These are phyloP conservation scores for Leccinum ponderosum DNA, from an alignment of 1,284 basidiomycete species.

Conservation along the genomic window DNA sequence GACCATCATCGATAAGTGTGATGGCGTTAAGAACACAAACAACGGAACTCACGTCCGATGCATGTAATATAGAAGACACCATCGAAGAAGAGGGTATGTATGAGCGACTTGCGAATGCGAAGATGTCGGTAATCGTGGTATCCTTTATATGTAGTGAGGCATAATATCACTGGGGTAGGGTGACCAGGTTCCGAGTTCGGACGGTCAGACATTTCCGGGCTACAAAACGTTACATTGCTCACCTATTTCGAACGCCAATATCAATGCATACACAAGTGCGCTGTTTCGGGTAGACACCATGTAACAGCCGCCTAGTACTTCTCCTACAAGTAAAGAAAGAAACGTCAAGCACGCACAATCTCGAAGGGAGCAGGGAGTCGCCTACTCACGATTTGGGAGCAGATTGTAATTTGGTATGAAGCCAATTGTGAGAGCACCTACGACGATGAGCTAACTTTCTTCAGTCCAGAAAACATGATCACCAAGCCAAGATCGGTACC, in stretches of 20 bases:
- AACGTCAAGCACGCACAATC: neutral
- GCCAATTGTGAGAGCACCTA: neutral
- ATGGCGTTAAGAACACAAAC: neutral
- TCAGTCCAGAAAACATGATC: neutral
- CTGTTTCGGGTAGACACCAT: neutral
- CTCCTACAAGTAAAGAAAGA: neutral
- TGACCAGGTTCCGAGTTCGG: neutral
- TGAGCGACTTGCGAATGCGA: neutral
- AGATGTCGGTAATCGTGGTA: neutral
- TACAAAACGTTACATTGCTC: neutral
- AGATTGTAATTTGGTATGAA: neutral
- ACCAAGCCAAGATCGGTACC: neutral
- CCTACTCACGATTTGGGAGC: neutral
- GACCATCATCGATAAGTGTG: neutral
- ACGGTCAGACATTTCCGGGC: neutral
- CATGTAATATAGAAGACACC: neutral
- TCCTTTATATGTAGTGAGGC: neutral
- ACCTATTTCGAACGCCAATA: slow-evolving; percentile 1
- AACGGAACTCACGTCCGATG: neutral
- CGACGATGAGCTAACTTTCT: neutral
- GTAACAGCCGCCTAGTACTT: neutral
- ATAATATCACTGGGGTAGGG: neutral
- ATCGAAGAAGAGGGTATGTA: neutral
- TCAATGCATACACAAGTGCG: neutral
- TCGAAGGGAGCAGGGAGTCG: neutral